Conservation (phyloP, 192 early-diverging fungal genomes). For the Lobosporangium transversale region DNA sequence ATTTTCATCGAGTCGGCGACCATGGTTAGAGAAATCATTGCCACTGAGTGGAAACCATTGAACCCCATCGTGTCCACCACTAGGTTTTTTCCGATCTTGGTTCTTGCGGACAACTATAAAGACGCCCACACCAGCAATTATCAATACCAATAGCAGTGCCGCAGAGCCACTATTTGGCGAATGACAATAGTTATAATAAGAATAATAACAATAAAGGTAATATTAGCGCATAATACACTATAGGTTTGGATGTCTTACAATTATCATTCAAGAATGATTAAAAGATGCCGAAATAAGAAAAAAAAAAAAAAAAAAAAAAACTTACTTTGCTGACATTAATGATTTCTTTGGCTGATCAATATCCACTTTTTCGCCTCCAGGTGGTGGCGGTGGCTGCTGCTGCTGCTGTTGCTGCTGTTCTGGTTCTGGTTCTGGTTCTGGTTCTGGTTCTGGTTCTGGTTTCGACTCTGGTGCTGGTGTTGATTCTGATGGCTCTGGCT, state of each 20-base stretch:
- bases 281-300: too few relatives aligned
- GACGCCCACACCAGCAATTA: slow-evolving; percentile 23
- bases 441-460: too few relatives aligned
- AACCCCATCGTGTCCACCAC: slow-evolving; percentile 17
- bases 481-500: too few relatives aligned
- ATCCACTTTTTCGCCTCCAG: slow-evolving; percentile 33
- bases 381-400: too few relatives aligned
- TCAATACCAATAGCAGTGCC: slow-evolving; percentile 33
- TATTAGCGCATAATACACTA: neutral
- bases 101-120: slow-evolving; percentile 41
- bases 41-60: slow-evolving; percentile 37
- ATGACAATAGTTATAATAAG: neutral
- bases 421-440: too few relatives aligned
- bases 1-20: slow-evolving; percentile 34
- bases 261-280: too few relatives aligned
- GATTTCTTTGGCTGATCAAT: slow-evolving; percentile 31
- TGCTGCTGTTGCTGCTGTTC: too few relatives aligned
- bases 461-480: too few relatives aligned
- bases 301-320: too few relatives aligned
- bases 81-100: slow-evolving; percentile 19
- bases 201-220: slow-evolving; percentile 5
- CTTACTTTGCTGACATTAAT: too few relatives aligned
- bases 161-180: slow-evolving; percentile 33
- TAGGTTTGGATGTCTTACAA: too few relatives aligned
- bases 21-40: neutral